Conservation (phyloP, 1,284 basidiomycete species). For the Amylostereum areolatum region DNA sequence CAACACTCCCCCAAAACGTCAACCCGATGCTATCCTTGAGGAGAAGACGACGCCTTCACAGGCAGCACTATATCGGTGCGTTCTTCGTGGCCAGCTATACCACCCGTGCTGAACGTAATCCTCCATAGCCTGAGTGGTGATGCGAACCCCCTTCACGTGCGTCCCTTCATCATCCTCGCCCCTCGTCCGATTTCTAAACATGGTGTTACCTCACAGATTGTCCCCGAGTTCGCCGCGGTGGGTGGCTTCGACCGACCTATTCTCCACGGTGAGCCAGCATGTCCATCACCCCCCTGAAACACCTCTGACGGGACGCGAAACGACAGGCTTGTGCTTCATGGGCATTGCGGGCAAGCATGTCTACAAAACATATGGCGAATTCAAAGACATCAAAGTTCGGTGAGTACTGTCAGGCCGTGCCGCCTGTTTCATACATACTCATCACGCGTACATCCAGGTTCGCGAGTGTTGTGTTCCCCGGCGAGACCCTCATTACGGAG, state of each 20-base stretch:
- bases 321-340: slow-evolving; percentile 80
- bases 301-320: slow-evolving; percentile 1
- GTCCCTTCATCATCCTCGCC: slow-evolving; percentile 18
- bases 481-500: slow-evolving; percentile 89
- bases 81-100: slow-evolving; percentile 3
- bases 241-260: slow-evolving; percentile 95
- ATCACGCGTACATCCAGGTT: slow-evolving; percentile 43
- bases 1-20: slow-evolving; percentile 80
- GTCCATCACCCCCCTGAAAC: neutral
- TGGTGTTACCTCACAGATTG: slow-evolving; percentile 50
- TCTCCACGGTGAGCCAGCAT: slow-evolving; percentile 47
- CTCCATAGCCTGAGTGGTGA: slow-evolving; percentile 74
- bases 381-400: slow-evolving; percentile 94
- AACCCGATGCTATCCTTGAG: slow-evolving; percentile 81
- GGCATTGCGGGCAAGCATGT: slow-evolving; percentile 96
- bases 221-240: slow-evolving; percentile 88
- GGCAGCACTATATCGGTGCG: slow-evolving; percentile 85
- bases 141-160: slow-evolving; percentile 85
- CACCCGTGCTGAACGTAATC: slow-evolving; percentile 1
- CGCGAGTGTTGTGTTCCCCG: slow-evolving; percentile 88
- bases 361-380: slow-evolving; percentile 79
- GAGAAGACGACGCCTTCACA: slow-evolving; percentile 82
- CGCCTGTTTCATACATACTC: neutral
- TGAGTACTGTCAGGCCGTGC: slow-evolving; percentile 29
- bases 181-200: neutral